These are phyloP conservation scores for Pharus latifolius DNA, from an alignment of 176 grass and related monocot species.

Conservation along the genomic window DNA sequence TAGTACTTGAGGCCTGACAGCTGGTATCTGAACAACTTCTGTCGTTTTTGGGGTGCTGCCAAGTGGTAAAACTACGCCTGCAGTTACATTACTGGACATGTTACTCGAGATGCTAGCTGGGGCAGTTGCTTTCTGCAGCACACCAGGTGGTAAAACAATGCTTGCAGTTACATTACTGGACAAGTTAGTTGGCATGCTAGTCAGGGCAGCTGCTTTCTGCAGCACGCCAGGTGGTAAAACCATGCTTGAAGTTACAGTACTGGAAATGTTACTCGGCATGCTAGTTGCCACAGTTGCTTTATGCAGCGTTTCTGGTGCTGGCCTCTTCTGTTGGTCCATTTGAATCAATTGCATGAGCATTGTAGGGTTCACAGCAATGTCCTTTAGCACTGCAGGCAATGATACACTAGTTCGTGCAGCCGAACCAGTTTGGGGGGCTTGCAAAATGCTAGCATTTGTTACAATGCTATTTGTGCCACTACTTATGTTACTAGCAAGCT, in stretches of 20 bases:
- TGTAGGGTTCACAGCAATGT: conserved; percentile 71
- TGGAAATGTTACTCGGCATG: conserved; percentile 17
- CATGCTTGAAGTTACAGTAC: conserved; percentile 22
- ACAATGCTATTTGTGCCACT: conserved; percentile 9
- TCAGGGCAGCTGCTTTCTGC: not conserved
- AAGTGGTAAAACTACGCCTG: conserved; percentile 11
- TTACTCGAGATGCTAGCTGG: not conserved
- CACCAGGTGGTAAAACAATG: too few species aligned
- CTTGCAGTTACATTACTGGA: too few species aligned
- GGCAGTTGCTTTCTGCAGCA: too few species aligned
- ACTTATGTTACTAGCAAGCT: conserved; percentile 19
- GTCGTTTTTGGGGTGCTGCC: conserved; percentile 13
- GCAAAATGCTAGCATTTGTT: conserved; percentile 10
- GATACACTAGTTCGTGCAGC: conserved; percentile 30
- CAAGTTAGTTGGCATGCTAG: too few species aligned
- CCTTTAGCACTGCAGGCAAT: conserved; percentile 57
- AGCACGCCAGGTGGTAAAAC: conserved; percentile 31
- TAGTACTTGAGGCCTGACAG: conserved; percentile 23
- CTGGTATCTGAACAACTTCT: conserved; percentile 36
- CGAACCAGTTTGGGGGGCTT: conserved; percentile 16
- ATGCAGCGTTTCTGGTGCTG: conserved; percentile 40
- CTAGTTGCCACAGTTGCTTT: conserved; percentile 13
- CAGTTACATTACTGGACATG: not conserved
- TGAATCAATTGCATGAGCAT: conserved; percentile 71
- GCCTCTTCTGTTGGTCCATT: conserved; percentile 61